Evolutionary conservation across 2,329 filamentous ascomycete species (phyloP), one percentile per base, ranked within the genome.

Genomic region (Fulvia fulva): DNA sequence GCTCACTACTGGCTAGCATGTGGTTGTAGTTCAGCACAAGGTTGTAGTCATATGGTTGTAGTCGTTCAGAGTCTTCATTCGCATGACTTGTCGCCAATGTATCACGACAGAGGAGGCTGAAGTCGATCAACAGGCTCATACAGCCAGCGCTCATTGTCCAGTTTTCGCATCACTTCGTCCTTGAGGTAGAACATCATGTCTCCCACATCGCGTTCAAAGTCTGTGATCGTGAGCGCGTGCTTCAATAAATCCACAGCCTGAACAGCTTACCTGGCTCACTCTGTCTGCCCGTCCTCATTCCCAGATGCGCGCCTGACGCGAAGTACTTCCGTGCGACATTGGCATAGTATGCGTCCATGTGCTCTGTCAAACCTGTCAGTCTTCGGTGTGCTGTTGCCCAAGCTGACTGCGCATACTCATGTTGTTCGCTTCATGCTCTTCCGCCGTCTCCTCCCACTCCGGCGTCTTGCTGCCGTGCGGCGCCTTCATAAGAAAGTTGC

Each of bases 91-190:
- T 34, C 30, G 16, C 16, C 11, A 2, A 14, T 41, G 19, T n/a
- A 47, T 47, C 44, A 26, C 21, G 21, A 23, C 9, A 25, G 21
- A 7, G 25, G 19, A 12, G 44, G 44, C 44, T 47, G 3, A 12
- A 26, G 14, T 7, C 62, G 57, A 55, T 64, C 64, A 23, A 55
- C 53, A 26, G 63, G 55, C 60, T 68, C 68, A 56, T 66, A 68
- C 53, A 63, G 28, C 69, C 69, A 71, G 7, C 60, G 58, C 55
- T 68, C 68, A 16, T 63, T 59, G 21, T 71, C 65, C 21, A 71
- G 53, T 44, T 65, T 64, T 37, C 59, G 49, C 57, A 69, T 63
- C 11, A 64, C 64, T 54, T 66, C 61, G 43, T 63, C 58, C 9
- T 67, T 59, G 26, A 70, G 55, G 9, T 59, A 53, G 14, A 60